Percentiles rank a stretch among this genome's conserved stretches.
phyloP scores from a whole-genome alignment of 257 asterid genomes.

The Solanum corneliomulleri region DNA sequence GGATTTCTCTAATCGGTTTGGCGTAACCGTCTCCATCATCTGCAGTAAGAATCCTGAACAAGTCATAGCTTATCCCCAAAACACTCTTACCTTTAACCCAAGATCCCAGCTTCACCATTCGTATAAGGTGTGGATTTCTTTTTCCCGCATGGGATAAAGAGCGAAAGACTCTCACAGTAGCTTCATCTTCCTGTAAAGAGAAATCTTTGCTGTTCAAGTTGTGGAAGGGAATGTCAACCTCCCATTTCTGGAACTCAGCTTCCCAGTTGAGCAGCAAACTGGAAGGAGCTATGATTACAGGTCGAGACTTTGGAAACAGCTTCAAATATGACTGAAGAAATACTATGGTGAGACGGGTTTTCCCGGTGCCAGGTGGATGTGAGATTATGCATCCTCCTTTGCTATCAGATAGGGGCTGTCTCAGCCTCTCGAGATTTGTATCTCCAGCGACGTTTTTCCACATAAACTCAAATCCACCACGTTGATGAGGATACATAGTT shows the following conservation, averaged over 20 bases:
- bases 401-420: not conserved
- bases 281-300: slow-evolving; percentile 58
- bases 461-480: slow-evolving; percentile 50
- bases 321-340: slow-evolving; percentile 51
- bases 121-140: not conserved
- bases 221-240: slow-evolving; percentile 33
- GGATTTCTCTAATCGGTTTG: slow-evolving; percentile 21
- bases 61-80: slow-evolving; percentile 41
- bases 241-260: slow-evolving; percentile 49
- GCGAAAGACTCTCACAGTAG: not conserved
- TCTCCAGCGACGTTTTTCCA: slow-evolving; percentile 70
- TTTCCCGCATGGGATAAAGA: not conserved
- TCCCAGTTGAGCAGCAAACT: slow-evolving; percentile 74
- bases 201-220: slow-evolving; percentile 35
- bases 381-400: slow-evolving; percentile 75
- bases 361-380: slow-evolving; percentile 85
- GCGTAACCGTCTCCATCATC: not conserved
- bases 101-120: not conserved
- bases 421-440: slow-evolving; percentile 23
- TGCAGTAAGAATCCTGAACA: slow-evolving; percentile 42
- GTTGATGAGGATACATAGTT: slow-evolving; percentile 51
- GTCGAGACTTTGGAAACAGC: slow-evolving; percentile 41
- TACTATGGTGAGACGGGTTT: slow-evolving; percentile 51
- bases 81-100: slow-evolving; percentile 2
- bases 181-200: slow-evolving; percentile 17